Percentiles rank a stretch among this genome's conserved stretches.
These are phyloP conservation scores for Pythium vanterpoolii DNA, from an alignment of 352 stramenopile genomes.

Conservation along the genomic window DNA sequence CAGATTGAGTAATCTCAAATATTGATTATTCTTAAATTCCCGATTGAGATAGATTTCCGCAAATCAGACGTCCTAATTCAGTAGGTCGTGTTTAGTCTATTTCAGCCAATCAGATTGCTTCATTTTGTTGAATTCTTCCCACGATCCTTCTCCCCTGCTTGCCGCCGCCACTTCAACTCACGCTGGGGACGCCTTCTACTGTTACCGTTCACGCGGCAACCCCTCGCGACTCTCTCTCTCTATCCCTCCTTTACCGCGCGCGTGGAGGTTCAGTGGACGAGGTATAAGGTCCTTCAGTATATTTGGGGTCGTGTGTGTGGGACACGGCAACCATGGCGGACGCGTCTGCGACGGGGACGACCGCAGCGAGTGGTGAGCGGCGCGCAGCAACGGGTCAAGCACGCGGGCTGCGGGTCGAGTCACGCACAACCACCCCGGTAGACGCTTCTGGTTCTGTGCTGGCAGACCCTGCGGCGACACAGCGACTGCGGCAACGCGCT, in stretches of 20 bases:
- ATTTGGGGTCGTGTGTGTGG: neutral
- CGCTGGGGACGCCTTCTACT: neutral
- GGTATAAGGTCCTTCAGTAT: no score
- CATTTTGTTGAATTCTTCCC: constrained; percentile 12
- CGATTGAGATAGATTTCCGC: neutral
- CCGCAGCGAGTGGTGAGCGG: constrained; percentile 22
- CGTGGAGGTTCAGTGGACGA: no score
- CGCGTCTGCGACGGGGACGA: constrained; percentile 4
- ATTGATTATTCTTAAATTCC: neutral
- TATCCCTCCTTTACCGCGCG: neutral
- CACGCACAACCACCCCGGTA: neutral
- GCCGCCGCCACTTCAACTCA: constrained; percentile 27
- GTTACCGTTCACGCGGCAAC: neutral
- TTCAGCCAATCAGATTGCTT: constrained; percentile 16
- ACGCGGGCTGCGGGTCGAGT: neutral
- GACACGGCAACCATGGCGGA: constrained; percentile 17
- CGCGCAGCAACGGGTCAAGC: constrained; percentile 9
- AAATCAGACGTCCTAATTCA: constrained; percentile 10
- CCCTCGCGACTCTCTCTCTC: neutral
- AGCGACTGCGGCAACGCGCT: constrained; percentile 2
- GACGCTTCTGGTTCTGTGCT: neutral
- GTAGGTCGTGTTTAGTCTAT: neutral
- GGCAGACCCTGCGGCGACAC: neutral
- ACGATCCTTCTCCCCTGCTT: constrained; percentile 6
- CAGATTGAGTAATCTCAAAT: neutral